phyloP scores from a whole-genome alignment of 1,284 basidiomycete species.

The Schizopora paradoxa region DNA sequence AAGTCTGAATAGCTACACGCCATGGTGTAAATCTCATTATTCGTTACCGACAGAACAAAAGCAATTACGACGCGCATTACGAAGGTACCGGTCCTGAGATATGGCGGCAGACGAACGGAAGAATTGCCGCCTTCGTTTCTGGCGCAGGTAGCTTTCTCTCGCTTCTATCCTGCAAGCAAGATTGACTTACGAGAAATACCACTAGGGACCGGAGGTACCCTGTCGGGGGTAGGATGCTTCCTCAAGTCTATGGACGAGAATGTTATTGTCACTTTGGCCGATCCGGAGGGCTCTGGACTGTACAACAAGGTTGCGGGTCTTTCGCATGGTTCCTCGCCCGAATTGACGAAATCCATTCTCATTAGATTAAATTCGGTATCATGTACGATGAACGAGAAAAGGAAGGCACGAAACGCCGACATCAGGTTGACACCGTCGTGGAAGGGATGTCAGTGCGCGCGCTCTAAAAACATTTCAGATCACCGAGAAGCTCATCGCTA shows the following conservation, averaged over 20 bases:
- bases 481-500: background rate
- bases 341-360: background rate
- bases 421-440: slow-evolving; percentile 91
- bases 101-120: slow-evolving; percentile 86
- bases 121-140: slow-evolving; percentile 84
- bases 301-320: slow-evolving; percentile 74
- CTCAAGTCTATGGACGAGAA: slow-evolving; percentile 67
- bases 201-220: slow-evolving; percentile 88
- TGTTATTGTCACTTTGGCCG: slow-evolving; percentile 74
- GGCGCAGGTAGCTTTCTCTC: slow-evolving; percentile 65
- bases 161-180: slow-evolving; percentile 1
- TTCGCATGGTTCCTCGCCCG: slow-evolving; percentile 14
- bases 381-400: slow-evolving; percentile 91
- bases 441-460: slow-evolving; percentile 67
- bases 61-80: slow-evolving; percentile 89
- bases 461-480: background rate
- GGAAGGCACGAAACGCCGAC: slow-evolving; percentile 91
- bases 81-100: slow-evolving; percentile 93
- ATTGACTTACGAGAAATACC: slow-evolving; percentile 5
- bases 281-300: slow-evolving; percentile 92
- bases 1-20: slow-evolving; percentile 13
- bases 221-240: slow-evolving; percentile 81
- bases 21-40: background rate
- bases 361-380: slow-evolving; percentile 82
- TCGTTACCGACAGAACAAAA: slow-evolving; percentile 56